A percentile compares a stretch with the other conserved stretches of the same genome.
Evolutionary conservation across 2,329 filamentous ascomycete species (phyloP).

Genomic region (Trichophyton mentagrophytes): DNA sequence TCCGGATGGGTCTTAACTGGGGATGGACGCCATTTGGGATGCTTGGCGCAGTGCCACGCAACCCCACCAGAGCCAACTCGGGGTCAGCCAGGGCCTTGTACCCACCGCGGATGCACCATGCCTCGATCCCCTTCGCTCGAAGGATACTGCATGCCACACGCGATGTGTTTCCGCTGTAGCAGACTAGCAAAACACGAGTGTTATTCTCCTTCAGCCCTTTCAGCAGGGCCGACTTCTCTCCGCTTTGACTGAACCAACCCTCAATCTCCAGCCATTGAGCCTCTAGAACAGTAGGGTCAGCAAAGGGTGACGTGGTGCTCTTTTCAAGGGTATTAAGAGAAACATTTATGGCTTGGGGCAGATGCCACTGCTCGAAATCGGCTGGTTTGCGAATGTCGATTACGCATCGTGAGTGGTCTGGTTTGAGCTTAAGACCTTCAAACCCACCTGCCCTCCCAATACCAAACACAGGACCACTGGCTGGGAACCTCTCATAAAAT

Average conservation of each 20-base stretch:
- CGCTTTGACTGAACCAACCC: slow-evolving; percentile 25
- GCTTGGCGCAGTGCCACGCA: background rate
- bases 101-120: slow-evolving; percentile 38
- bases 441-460: background rate
- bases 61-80: background rate
- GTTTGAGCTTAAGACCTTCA: background rate
- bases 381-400: slow-evolving; percentile 34
- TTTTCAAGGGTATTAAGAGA: slow-evolving; percentile 29
- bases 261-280: slow-evolving; percentile 39
- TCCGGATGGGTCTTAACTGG: background rate
- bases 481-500: slow-evolving; percentile 20
- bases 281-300: slow-evolving; percentile 32
- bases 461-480: background rate
- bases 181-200: slow-evolving; percentile 32
- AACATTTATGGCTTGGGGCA: slow-evolving; percentile 36
- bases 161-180: slow-evolving; percentile 44
- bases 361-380: slow-evolving; percentile 34
- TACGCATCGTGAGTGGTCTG: slow-evolving; percentile 20
- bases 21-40: background rate
- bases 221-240: background rate
- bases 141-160: slow-evolving; percentile 44
- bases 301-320: slow-evolving; percentile 35
- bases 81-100: background rate
- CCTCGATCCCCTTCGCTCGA: slow-evolving; percentile 38
- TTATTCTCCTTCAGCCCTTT: background rate